A percentile compares a stretch with the other conserved stretches of the same genome.
phyloP scores from a whole-genome alignment of 129 eudicot genomes.

The Kitagawia praeruptora region DNA sequence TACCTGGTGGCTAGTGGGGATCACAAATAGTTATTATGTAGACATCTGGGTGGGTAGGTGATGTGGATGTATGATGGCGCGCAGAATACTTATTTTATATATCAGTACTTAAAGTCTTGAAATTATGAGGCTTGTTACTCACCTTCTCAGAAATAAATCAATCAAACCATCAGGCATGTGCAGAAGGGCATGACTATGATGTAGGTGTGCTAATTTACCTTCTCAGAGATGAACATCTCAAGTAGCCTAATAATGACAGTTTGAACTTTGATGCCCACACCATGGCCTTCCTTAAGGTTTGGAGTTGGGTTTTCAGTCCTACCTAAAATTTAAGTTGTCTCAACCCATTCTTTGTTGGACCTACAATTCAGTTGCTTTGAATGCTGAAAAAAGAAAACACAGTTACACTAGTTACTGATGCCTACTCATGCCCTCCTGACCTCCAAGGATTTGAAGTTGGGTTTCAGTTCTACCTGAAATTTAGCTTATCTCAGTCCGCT shows the following conservation, averaged over 20 bases:
- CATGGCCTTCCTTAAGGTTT: too few species aligned
- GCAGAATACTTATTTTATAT: neutral
- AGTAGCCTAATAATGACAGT: neutral
- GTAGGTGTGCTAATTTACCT: neutral
- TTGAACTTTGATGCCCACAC: neutral
- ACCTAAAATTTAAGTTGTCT: neutral
- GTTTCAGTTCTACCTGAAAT: neutral
- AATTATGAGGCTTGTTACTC: constrained; percentile 4
- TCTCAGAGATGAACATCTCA: neutral
- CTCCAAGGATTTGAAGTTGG: neutral
- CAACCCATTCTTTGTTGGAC: neutral
- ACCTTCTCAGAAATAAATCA: neutral
- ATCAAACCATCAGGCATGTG: neutral
- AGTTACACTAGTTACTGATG: neutral
- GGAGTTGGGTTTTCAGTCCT: neutral
- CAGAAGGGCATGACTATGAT: neutral
- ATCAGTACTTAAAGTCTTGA: neutral
- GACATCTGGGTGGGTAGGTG: neutral
- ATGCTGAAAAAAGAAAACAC: neutral
- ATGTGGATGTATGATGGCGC: constrained; percentile 3
- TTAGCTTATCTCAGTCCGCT: neutral
- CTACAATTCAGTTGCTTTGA: neutral
- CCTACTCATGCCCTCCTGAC: neutral
- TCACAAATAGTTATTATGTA: neutral
- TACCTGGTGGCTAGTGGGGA: neutral